phyloP scores from a whole-genome alignment of 352 stramenopile species.

The Pythium pyrilobum region DNA sequence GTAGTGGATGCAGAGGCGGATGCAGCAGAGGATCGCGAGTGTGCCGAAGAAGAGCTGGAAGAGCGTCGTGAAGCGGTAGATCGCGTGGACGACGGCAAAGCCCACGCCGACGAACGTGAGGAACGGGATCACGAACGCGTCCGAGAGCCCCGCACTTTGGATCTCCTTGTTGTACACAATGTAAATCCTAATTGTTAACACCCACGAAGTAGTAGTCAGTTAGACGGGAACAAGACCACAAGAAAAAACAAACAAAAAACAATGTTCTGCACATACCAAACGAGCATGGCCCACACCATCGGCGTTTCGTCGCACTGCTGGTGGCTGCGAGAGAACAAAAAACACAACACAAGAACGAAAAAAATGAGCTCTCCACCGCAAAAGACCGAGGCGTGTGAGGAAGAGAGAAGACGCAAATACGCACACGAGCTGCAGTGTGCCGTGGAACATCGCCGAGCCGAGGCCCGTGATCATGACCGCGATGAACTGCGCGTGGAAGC shows the following conservation, averaged over 20 bases:
- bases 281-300: constrained; percentile 79
- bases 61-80: constrained; percentile 64
- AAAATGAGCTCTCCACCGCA: too few species aligned
- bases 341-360: too few species aligned
- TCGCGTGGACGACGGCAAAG: constrained; percentile 65
- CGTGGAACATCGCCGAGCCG: constrained; percentile 82
- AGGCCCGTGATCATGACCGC: constrained; percentile 76
- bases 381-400: too few species aligned
- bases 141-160: constrained; percentile 32
- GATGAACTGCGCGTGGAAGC: constrained; percentile 72
- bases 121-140: constrained; percentile 36
- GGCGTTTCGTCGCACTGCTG: constrained; percentile 81
- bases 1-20: constrained; percentile 53
- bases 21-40: constrained; percentile 39
- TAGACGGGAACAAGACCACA: too few species aligned
- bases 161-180: constrained; percentile 76
- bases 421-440: constrained; percentile 74
- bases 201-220: too few species aligned
- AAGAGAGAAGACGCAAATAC: too few species aligned
- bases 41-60: constrained; percentile 69
- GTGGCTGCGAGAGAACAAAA: too few species aligned
- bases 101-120: constrained; percentile 35
- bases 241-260: too few species aligned
- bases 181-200: constrained; percentile 67
- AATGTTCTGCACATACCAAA: too few species aligned